A percentile compares a stretch with the other conserved stretches of the same genome.
Evolutionary conservation across 164 flowering plant species (phyloP).

Genomic region (Kalanchoe fedtschenkoi): DNA sequence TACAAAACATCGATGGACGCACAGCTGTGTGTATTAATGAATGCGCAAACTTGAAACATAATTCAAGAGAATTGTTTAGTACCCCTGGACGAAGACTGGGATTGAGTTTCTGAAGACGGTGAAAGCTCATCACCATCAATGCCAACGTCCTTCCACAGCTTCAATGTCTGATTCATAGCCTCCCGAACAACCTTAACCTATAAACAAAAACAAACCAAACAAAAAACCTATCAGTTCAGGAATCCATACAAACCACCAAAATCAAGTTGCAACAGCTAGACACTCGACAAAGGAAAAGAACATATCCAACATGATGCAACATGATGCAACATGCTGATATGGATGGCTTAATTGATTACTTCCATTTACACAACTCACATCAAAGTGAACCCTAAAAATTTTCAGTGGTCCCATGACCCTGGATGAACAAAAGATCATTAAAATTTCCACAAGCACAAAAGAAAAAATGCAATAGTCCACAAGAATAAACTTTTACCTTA

Average conservation of each 20-base stretch:
- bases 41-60: not conserved
- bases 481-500: conserved; percentile 35
- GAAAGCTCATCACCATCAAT: conserved; percentile 32
- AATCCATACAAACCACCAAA: not conserved
- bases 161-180: conserved; percentile 57
- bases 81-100: conserved; percentile 54
- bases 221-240: not conserved
- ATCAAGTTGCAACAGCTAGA: not conserved
- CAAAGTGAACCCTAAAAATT: not conserved
- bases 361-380: not conserved
- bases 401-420: not conserved
- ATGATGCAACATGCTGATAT: not conserved
- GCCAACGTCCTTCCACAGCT: conserved; percentile 59
- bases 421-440: not conserved
- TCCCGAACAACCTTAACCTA: conserved; percentile 83
- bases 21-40: not conserved
- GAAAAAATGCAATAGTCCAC: not conserved
- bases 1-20: not conserved
- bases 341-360: not conserved
- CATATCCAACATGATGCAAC: conserved; percentile 1
- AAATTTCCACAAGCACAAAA: not conserved
- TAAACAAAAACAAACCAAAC: not conserved
- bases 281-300: conserved; percentile 2
- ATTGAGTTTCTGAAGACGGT: conserved; percentile 29
- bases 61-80: not conserved